These are phyloP conservation scores for Amauroascus verrucosus DNA, from an alignment of 2,329 filamentous ascomycete genomes.

Conservation along the genomic window DNA sequence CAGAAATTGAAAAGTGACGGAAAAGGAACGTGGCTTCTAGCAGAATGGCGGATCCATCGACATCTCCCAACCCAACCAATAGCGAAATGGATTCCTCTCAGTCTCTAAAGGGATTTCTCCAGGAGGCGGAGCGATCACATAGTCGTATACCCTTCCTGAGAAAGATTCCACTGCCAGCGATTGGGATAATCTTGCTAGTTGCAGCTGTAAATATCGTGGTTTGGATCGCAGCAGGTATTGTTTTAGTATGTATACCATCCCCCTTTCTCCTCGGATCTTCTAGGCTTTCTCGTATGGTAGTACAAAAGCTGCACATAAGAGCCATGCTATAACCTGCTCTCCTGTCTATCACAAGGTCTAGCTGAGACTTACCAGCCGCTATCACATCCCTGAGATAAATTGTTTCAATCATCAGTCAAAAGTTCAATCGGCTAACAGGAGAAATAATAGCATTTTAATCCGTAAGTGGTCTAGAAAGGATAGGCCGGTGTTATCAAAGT, in stretches of 20 bases:
- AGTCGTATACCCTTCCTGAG: conserved; percentile 45
- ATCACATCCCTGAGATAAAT: not conserved
- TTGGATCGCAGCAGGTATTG: conserved; percentile 49
- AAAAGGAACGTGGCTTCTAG: too few relatives aligned
- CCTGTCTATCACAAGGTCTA: not conserved
- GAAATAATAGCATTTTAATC: conserved; percentile 8
- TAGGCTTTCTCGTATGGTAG: not conserved
- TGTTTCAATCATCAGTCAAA: not conserved
- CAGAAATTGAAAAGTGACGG: too few relatives aligned
- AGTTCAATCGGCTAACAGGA: not conserved
- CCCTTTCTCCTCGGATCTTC: not conserved
- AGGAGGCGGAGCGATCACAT: conserved; percentile 40
- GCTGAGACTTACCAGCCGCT: not conserved
- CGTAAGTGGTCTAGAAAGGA: not conserved
- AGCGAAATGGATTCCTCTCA: not conserved
- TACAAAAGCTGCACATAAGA: not conserved
- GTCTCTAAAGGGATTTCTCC: conserved; percentile 22
- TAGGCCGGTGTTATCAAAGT: not conserved
- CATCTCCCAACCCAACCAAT: not conserved
- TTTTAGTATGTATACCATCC: conserved; percentile 38
- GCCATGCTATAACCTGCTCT: not conserved
- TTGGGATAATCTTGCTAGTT: conserved; percentile 48
- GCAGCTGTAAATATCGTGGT: conserved; percentile 46
- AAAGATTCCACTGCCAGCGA: conserved; percentile 46
- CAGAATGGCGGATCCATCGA: not conserved